Base-by-base conservation (phyloP, 2,329 filamentous ascomycete genomes). In the Phyllosticta paracitricarpa region DNA sequence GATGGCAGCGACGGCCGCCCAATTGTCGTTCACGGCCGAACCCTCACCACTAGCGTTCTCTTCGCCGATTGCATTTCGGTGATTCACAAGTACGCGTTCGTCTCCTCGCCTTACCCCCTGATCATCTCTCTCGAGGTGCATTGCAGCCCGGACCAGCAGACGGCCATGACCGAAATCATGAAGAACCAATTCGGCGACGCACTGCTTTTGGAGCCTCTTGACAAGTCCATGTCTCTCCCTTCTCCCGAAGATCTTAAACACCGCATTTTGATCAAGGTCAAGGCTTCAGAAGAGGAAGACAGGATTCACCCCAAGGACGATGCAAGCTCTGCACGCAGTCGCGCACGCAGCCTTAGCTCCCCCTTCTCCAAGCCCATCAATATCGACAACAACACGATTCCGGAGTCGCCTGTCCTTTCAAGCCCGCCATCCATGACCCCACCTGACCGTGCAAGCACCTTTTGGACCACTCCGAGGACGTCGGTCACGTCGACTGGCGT, bases 91-190 rank as follows among this genome's bases (percentile, higher is more conserved):
- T 97, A 97, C 71, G 94, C 94, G 1, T 99, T 99, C 70, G 81
- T 86, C 65, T 87, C 88, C 61, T 91, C 89, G n/a, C 84, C 83
- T 24, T 97, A 92, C 67, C 94, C 94, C 0, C 80, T 99, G 17
- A 96, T 94, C 78, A 86, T 99, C 64, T 97, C 94, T 0, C 86
- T 99, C 14, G 94, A 99, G 73, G 92, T 97, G 3, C 94, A 97
- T 72, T 97, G 94, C 81, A 89, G 84, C 66, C 78, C 86, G 1
- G 79, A 85, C 12, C 94, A 97, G 71, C 94, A 99, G 73, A 80
- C 84, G 22, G 82, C 84, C 54, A 97, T 99, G 94, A 89, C 91
- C 24, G 85, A 88, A 63, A 94, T 90, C 65, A 96, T 97, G 84
- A 88, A 86, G 69, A 86, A 88, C 30, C 84, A 89, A 9, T 96